Evolutionary conservation across 345 rosid species (phyloP), one percentile per base, ranked within the genome.

Genomic region (Boechera stricta): DNA sequence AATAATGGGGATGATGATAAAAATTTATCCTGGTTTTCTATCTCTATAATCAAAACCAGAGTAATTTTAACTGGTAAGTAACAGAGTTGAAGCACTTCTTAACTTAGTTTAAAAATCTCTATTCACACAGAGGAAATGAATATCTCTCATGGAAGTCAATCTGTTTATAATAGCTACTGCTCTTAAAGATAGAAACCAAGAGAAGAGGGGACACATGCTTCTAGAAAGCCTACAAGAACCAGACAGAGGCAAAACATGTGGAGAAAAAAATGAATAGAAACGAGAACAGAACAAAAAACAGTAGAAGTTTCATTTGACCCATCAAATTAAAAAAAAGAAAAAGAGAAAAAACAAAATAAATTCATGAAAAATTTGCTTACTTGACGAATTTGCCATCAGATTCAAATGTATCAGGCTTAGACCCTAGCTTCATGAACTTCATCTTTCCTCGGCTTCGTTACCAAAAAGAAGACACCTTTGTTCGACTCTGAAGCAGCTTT

Each of bases 381-480:
- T 88, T 87, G 83, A 78, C 58, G 72, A 76, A 82, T 84, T 87
- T 87, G 51, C 90, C 98, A 53, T 90, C 91, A 76, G 91, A 83
- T 75, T 85, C 91, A 75, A 93, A 87, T 28, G 86, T 80, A 84
- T 93, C 98, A 83, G 97, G 97, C 86, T 91, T 93, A 55, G 90
- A 90, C 35, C 98, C 98, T 79, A 93, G 74, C 88, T 93, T 93
- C 98, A 93, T 91, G 76, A 86, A 88, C 97, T 91, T 93, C 98
- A 93, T 93, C 57, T 80, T 81, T n/a, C 12, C 47, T 42, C 10
- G 49, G 71, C 69, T 65, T 29, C 74, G 78, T 71, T 29, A 78
- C 51, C 57, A 41, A 42, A 75, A 63, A 67, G 39, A 67, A 29
- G 55, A 62, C 59, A 54, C 63, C 71, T 55, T 58, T 70, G 55